phyloP scores from a whole-genome alignment of 1,284 basidiomycete genomes.

The Entoloma clypeatum region DNA sequence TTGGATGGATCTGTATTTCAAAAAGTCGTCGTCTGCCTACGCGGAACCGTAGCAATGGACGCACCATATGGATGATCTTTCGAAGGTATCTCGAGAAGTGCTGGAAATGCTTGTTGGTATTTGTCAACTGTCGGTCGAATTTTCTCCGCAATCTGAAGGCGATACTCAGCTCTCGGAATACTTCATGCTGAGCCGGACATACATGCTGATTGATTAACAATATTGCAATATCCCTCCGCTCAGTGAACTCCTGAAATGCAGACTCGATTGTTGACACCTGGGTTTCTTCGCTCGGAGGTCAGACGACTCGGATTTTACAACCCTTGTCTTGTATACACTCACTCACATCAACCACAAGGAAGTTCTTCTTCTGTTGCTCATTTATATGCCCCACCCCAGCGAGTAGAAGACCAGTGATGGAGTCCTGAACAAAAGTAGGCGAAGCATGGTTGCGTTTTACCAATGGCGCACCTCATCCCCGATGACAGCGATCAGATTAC shows the following conservation, averaged over 20 bases:
- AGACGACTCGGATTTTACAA: background rate
- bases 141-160: conserved; percentile 84
- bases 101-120: conserved; percentile 95
- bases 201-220: conserved; percentile 97
- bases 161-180: conserved; percentile 1
- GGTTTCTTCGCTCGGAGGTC: conserved; percentile 62
- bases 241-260: conserved; percentile 89
- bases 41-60: conserved; percentile 18
- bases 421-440: conserved; percentile 59
- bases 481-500: conserved; percentile 87
- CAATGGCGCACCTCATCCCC: conserved; percentile 78
- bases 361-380: conserved; percentile 91
- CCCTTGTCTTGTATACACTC: too few relatives aligned
- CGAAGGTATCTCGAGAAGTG: conserved; percentile 94
- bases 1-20: conserved; percentile 81
- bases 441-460: background rate
- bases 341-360: conserved; percentile 91
- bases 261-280: conserved; percentile 85
- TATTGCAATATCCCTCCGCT: conserved; percentile 91
- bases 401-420: conserved; percentile 88
- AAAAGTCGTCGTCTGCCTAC: background rate
- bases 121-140: conserved; percentile 94
- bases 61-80: conserved; percentile 91
- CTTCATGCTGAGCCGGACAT: conserved; percentile 23
- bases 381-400: conserved; percentile 91